Evolutionary conservation across 2,329 filamentous ascomycete genomes (phyloP).

Genomic region (Ceratocystis diversiconidia): DNA sequence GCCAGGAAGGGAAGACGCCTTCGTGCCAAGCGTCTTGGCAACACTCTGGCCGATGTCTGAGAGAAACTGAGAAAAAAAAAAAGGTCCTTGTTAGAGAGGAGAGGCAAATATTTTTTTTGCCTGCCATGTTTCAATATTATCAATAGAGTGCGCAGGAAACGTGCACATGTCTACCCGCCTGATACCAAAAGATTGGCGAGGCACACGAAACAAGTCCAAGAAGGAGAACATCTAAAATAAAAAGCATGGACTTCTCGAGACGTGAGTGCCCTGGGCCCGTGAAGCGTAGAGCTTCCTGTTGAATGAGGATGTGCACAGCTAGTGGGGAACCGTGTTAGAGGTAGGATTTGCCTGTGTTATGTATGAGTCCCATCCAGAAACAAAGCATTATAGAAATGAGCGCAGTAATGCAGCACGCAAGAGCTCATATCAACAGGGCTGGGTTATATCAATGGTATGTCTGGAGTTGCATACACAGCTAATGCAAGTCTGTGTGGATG

Average conservation of each 20-base stretch:
- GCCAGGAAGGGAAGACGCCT: neutral
- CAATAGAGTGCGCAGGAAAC: neutral
- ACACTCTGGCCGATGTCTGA: neutral
- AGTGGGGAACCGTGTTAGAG: neutral
- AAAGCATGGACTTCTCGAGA: neutral
- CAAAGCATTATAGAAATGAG: neutral
- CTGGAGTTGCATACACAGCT: neutral
- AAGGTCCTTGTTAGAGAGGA: neutral
- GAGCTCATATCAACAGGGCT: neutral
- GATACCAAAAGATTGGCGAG: neutral
- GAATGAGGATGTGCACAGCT: constrained; percentile 7
- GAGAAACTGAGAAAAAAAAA: neutral
- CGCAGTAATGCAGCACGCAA: neutral
- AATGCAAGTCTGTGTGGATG: neutral
- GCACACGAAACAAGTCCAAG: neutral
- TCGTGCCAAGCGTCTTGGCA: neutral
- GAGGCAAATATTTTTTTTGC: neutral
- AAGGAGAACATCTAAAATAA: neutral
- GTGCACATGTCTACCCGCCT: neutral
- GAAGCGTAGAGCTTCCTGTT: neutral
- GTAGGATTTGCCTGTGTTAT: neutral
- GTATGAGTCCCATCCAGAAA: neutral
- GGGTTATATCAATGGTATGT: neutral
- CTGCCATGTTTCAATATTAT: neutral
- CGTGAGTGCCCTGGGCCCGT: neutral